Evolutionary conservation across 257 asterid genomes (phyloP), one percentile per base, ranked within the genome.

Genomic region (Cruciata laevipes): DNA sequence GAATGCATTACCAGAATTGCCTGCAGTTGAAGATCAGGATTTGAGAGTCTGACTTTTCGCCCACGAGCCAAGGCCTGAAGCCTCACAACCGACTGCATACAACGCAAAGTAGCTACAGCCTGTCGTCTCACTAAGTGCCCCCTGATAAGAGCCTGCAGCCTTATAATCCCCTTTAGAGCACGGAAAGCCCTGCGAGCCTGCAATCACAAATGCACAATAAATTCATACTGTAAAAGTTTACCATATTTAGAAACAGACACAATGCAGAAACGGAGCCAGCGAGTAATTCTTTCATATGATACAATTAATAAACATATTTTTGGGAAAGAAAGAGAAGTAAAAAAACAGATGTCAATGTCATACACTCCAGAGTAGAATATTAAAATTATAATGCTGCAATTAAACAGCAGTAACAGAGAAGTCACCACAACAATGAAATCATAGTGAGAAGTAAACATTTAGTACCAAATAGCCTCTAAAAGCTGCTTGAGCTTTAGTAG

Each of bases 91-190:
- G 91, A 88, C 37, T 75, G 94, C 95, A 89, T 83, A 81, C 94
- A 85, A 74, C 65, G 80, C 72, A 91, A 76, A 71, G 98, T 91
- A 74, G 95, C 85, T 67, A 85, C 86, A 24, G 96, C 96, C 78
- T 91, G 98, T 74, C 96, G 83, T 81, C 98, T 85, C 52, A 91
- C 98, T 80, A 91, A 83, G 79, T 89, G 96, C 35, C 98, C 98
- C 35, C 96, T 95, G 64, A 91, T 89, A 71, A 91, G 90, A 68
- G 98, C 98, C 80, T 91, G 96, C 16, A 91, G 86, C 85, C 96
- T 87, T 80, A 89, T 91, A 71, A 91, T 89, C 56, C 96, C 96
- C 87, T 85, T 91, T 51, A 91, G 96, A 44, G 96, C 94, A 70
- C 87, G 77, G 64, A 88, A 91, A 77, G 98, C 95, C 12, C 98